Conservation (phyloP, 2,329 filamentous ascomycete species). For the Phaeosphaeria sp. region DNA sequence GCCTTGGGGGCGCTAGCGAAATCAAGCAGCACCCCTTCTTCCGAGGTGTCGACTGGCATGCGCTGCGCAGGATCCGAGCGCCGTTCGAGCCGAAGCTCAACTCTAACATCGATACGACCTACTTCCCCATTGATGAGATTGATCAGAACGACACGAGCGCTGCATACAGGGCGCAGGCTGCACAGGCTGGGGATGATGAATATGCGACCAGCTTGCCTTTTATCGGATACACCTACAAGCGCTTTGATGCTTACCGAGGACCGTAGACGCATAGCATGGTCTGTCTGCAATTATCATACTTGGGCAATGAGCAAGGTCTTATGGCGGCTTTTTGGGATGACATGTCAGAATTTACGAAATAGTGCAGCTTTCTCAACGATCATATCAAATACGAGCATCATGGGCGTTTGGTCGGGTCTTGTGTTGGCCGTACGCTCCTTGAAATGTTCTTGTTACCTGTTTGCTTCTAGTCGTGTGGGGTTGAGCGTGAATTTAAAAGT, state of each 20-base stretch:
- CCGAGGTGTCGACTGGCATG: constrained; percentile 94
- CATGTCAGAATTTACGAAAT: constrained; percentile 1
- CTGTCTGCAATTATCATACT: not conserved
- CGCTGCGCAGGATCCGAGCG: constrained; percentile 87
- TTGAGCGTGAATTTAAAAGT: too few relatives aligned
- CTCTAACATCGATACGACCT: constrained; percentile 94
- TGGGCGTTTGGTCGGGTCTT: constrained; percentile 16
- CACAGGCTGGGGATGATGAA: constrained; percentile 73
- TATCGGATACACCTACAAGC: constrained; percentile 97
- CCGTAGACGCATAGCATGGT: constrained; percentile 30
- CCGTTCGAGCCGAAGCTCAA: constrained; percentile 94
- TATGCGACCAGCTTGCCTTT: constrained; percentile 95
- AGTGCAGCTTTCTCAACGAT: constrained; percentile 1
- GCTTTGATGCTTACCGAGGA: constrained; percentile 74
- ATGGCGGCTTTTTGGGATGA: not conserved
- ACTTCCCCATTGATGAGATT: constrained; percentile 99
- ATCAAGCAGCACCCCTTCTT: constrained; percentile 97
- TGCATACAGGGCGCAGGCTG: constrained; percentile 82
- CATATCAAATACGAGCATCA: constrained; percentile 22
- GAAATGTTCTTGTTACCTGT: not conserved
- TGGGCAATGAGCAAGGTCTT: not conserved
- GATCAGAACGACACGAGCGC: constrained; percentile 95
- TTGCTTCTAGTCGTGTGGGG: not conserved
- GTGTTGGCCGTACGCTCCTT: not conserved
- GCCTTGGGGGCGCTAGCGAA: constrained; percentile 80